Percentiles rank a stretch among this genome's conserved stretches.
These are phyloP conservation scores for Nymphaea thermarum DNA, from an alignment of 164 flowering plant genomes.

Conservation along the genomic window DNA sequence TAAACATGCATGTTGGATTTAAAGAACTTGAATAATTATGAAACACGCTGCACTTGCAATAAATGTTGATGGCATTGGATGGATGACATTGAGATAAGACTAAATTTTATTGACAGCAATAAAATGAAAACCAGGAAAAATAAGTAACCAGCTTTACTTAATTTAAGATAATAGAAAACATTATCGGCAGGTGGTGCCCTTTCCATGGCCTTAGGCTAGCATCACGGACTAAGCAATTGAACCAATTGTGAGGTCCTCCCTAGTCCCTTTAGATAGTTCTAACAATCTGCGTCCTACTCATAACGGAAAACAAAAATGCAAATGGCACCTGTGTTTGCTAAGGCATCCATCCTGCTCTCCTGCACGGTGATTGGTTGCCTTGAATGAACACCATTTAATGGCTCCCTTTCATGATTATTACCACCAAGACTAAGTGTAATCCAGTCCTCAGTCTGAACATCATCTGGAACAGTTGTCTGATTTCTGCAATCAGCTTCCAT, in stretches of 20 bases:
- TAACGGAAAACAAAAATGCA: background rate
- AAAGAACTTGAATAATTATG: no score
- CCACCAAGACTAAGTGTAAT: constrained; percentile 88
- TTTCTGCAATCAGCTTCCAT: constrained; percentile 38
- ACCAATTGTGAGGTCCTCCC: background rate
- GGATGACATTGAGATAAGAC: no score
- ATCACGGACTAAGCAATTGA: background rate
- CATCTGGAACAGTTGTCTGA: constrained; percentile 42
- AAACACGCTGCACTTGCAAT: no score
- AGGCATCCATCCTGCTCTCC: constrained; percentile 42
- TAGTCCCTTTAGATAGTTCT: background rate
- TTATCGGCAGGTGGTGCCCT: no score
- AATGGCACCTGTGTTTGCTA: constrained; percentile 46
- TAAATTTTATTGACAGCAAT: background rate
- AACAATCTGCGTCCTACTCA: no score
- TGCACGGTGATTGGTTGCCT: constrained; percentile 31
- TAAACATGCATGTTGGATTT: no score
- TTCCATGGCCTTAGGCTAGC: background rate
- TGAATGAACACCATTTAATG: constrained; percentile 30
- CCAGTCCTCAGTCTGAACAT: constrained; percentile 65
- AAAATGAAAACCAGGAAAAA: background rate
- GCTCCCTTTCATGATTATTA: constrained; percentile 25
- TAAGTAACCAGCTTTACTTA: background rate
- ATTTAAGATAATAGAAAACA: no score
- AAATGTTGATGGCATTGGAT: no score